Conservation (phyloP, 148 eudicot genomes). For the Amaranthus hypochondriacus region DNA sequence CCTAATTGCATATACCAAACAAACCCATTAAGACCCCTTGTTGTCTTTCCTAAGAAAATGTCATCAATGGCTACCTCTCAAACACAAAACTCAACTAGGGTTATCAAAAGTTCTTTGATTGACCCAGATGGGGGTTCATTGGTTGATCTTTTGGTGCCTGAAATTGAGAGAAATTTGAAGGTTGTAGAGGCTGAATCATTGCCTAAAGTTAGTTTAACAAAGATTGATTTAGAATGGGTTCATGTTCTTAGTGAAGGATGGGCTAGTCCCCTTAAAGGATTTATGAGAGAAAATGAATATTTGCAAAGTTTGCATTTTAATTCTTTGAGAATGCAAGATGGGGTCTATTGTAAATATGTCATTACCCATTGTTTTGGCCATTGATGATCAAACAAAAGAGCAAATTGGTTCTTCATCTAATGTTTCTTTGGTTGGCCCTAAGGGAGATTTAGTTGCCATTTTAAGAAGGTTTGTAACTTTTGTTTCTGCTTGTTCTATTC, state of each 20-base stretch:
- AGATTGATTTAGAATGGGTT: conserved; percentile 86
- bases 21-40: conserved; percentile 33
- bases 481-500: neutral
- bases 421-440: conserved; percentile 64
- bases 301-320: conserved; percentile 90
- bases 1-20: conserved; percentile 22
- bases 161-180: conserved; percentile 36
- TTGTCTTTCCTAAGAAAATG: neutral
- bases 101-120: conserved; percentile 58
- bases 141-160: conserved; percentile 61
- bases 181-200: conserved; percentile 44
- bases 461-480: conserved; percentile 52
- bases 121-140: conserved; percentile 84
- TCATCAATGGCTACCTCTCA: neutral
- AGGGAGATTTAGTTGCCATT: conserved; percentile 56
- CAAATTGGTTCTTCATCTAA: conserved; percentile 44
- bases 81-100: conserved; percentile 4
- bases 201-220: conserved; percentile 48
- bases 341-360: conserved; percentile 89
- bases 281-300: conserved; percentile 88
- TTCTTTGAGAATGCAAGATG: conserved; percentile 59
- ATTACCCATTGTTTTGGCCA: conserved; percentile 77
- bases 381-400: conserved; percentile 60
- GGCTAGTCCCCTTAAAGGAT: conserved; percentile 86
- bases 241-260: conserved; percentile 93